Conservation (phyloP, 768 basidiomycete species). For the Russula olivacea region DNA sequence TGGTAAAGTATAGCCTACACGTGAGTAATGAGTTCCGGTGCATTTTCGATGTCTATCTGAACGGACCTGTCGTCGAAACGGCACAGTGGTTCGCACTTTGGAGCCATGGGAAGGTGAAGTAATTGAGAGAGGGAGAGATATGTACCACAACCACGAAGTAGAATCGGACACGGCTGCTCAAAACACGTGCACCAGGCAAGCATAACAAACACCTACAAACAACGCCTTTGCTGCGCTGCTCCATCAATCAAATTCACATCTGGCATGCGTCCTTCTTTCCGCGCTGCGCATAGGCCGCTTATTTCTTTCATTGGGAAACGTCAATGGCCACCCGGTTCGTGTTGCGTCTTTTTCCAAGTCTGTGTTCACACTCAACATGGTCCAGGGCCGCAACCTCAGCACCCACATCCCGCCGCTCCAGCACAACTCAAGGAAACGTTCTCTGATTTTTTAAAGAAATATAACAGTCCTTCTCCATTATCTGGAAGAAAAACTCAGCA, state of each 20-base stretch:
- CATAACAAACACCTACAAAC: constrained; percentile 18
- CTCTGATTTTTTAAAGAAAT: constrained; percentile 38
- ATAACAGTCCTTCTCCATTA: constrained; percentile 22
- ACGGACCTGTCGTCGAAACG: constrained; percentile 70
- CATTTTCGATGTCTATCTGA: constrained; percentile 1
- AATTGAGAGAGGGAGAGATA: not conserved
- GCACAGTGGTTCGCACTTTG: constrained; percentile 68
- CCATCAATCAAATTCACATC: not conserved
- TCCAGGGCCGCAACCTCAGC: constrained; percentile 36
- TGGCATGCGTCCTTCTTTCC: constrained; percentile 22
- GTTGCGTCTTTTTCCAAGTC: not conserved
- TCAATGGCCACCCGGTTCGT: constrained; percentile 17
- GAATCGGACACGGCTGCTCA: constrained; percentile 15
- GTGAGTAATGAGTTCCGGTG: constrained; percentile 6
- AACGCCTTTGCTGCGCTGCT: constrained; percentile 15
- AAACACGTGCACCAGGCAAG: not conserved
- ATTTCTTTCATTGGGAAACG: constrained; percentile 30
- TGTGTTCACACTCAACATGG: not conserved
- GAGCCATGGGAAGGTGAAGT: constrained; percentile 32
- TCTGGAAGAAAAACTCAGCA: not conserved
- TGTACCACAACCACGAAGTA: not conserved
- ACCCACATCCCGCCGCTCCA: constrained; percentile 65
- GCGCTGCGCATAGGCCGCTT: constrained; percentile 25
- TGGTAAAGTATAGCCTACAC: constrained; percentile 73
- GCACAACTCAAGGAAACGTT: constrained; percentile 50